Base-by-base conservation (phyloP, 73 alveolate species). In the Uronychia binucleata region DNA sequence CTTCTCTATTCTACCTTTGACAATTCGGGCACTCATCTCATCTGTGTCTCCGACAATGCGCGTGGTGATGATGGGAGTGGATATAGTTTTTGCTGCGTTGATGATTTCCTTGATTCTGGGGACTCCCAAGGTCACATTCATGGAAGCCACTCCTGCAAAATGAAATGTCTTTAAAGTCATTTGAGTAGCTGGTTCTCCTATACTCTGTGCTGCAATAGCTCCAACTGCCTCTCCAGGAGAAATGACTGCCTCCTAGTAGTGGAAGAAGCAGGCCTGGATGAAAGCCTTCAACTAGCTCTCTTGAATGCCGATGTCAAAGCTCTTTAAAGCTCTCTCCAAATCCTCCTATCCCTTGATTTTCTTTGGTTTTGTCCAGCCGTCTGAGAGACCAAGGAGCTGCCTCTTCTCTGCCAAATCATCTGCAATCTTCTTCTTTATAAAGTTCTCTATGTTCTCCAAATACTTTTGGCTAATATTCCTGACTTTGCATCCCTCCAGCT, bases 161-260 rank as follows among this genome's bases (percentile, higher is more conserved):
- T 98, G 99, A 93, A 98, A 98, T 77, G 99, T 97, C 90, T 98
- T 98, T 67, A 98, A 83, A 33, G 99, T 98, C 99, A 98, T 98
- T 85, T 98, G 97, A 0, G 99, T 98, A 19, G 99, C 99, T 25
- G 99, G 99, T 81, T 98, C 99, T 26, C 99, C 99, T 30, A 98
- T 95, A 31, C 99, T 96, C 90, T 98, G 98, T 59, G 95, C 99
- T 1, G 99, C 99, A 30, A 98, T 98, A 0, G 99, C 99, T 5
- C 99, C 99, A 26, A 96, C 99, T 1, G 99, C 99, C 85, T 98
- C 99, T 14, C 99, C 99, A 1, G 99, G 99, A 77, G 79, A 77
- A 34, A 96, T 90, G 79, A 80, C 33, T 0, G 99, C 96, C 91
- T 88, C 87, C 79, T 33, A 30, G 90, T 90, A 95, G 81, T 81